phyloP scores from a whole-genome alignment of 768 basidiomycete species.

The Leucosporidium yakuticum region DNA sequence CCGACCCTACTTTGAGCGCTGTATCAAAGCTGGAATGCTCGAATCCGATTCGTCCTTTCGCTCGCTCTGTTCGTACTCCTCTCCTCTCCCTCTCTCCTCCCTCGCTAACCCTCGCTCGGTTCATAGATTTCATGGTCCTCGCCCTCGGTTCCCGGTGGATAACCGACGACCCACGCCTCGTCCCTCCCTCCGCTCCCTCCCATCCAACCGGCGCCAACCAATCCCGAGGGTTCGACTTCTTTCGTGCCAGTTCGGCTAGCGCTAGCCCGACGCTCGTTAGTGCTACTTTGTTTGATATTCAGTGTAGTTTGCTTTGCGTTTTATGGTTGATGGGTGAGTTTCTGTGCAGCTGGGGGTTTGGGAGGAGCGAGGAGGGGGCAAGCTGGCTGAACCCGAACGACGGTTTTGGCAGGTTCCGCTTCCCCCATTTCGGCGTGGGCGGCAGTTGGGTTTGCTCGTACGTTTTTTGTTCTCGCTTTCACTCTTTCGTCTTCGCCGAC shows the following conservation, averaged over 20 bases:
- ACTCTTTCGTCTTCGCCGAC: too few relatives aligned
- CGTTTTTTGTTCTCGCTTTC: too few relatives aligned
- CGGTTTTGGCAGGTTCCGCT: too few relatives aligned
- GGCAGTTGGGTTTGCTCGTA: too few relatives aligned
- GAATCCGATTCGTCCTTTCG: slow-evolving; percentile 53
- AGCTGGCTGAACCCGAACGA: too few relatives aligned
- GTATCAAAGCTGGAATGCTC: slow-evolving; percentile 52
- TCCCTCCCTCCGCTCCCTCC: slow-evolving; percentile 20
- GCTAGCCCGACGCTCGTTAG: not conserved
- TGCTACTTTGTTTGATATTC: not conserved
- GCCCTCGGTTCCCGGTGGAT: slow-evolving; percentile 58
- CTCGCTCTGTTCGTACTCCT: slow-evolving; percentile 41
- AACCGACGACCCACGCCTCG: slow-evolving; percentile 54
- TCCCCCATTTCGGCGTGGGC: too few relatives aligned
- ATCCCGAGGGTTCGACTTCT: slow-evolving; percentile 40
- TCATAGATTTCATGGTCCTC: slow-evolving; percentile 59
- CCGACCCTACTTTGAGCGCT: slow-evolving; percentile 59
- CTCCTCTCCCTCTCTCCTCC: too few relatives aligned
- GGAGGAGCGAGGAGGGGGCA: too few relatives aligned
- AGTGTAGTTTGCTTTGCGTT: not conserved
- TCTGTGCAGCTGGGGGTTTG: too few relatives aligned
- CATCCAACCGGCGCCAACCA: not conserved
- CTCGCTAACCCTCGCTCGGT: too few relatives aligned
- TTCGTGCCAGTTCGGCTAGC: not conserved
- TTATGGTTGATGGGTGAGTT: not conserved